Base-by-base conservation (phyloP, 768 basidiomycete species). In the Peribolospora baueri region DNA sequence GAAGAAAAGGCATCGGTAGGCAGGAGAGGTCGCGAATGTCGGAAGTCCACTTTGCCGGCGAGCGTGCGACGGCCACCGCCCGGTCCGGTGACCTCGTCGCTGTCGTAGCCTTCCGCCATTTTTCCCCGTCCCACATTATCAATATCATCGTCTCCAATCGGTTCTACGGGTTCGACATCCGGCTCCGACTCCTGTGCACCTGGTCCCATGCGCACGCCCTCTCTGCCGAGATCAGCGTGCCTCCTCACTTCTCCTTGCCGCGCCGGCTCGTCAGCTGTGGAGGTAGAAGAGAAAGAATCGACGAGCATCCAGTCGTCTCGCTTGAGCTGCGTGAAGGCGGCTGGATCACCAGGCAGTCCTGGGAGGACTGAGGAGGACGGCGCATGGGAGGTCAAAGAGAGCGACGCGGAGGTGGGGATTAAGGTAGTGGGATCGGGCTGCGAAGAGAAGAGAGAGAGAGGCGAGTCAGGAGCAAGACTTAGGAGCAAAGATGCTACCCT, bases 261-360 rank as follows among this genome's bases (percentile, higher is more conserved):
- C 41, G 7, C 46, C 55, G 8, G 55, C 59, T 5, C 5, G 41
- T 48, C 51, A 47, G 7, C 54, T 38, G 46, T 49, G 41, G 25
- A 50, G 48, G 13, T 51, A 47, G 37, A 60, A 54, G 36, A 58
- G 43, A 14, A 58, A 55, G 50, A 60, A 59, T 54, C 60, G 60
- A 67, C 68, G 4, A 88, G 68, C 87, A 93, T 91, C 90, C 90
- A 95, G 43, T 84, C 80, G 58, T 88, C 86, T 14, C 86, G 75
- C 62, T 70, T 10, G 80, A 61, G 38, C 68, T 68, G 0, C 50
- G 75, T 69, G 58, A 76, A 76, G 4, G 78, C 70, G 3, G 66
- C 65, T 4, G 61, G 59, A 4, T 68, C 58, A n/a, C 65, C 63
- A 1, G 79, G 78, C n/a, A 76, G 69, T 2, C 68, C 59, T 0